Evolutionary conservation across 2,329 filamentous ascomycete species (phyloP).

Genomic region (Pseudophaeomoniella oleicola): DNA sequence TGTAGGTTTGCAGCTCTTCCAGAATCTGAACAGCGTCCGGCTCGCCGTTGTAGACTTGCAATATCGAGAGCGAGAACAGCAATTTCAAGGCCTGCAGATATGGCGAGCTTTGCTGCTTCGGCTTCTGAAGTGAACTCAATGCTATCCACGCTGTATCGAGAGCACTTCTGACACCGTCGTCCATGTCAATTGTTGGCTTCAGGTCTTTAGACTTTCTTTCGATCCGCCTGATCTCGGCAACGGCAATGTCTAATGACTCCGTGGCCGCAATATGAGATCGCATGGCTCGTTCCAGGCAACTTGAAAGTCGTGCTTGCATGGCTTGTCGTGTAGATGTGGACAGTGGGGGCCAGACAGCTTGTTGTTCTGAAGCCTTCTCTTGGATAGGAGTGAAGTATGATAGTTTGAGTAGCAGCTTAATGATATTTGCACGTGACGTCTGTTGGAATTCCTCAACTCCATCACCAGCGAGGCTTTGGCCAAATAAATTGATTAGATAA

Average conservation of each 20-base stretch:
- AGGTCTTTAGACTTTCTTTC: background rate
- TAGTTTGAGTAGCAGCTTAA: background rate
- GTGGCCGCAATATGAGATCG: background rate
- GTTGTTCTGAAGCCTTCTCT: background rate
- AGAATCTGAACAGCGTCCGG: constrained; percentile 71
- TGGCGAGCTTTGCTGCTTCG: constrained; percentile 19
- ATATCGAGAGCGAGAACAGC: constrained; percentile 67
- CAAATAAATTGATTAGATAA: background rate
- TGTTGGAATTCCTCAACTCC: background rate
- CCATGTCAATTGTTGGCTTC: constrained; percentile 4
- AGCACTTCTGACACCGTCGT: constrained; percentile 5
- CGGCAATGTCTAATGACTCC: background rate
- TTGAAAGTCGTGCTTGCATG: background rate
- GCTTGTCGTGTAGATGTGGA: background rate
- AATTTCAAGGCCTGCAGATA: constrained; percentile 55
- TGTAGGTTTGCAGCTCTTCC: constrained; percentile 53
- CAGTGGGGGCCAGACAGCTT: background rate
- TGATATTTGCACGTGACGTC: background rate
- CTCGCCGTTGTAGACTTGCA: constrained; percentile 84
- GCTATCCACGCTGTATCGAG: constrained; percentile 27
- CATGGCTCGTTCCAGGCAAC: background rate
- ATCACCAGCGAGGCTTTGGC: background rate
- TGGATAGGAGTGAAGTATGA: background rate
- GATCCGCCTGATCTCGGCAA: background rate
- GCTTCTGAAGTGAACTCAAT: constrained; percentile 11